Percentiles rank a stretch among this genome's conserved stretches.
phyloP scores from a whole-genome alignment of 2,329 filamentous ascomycete species.

The Camillea tinctor region DNA sequence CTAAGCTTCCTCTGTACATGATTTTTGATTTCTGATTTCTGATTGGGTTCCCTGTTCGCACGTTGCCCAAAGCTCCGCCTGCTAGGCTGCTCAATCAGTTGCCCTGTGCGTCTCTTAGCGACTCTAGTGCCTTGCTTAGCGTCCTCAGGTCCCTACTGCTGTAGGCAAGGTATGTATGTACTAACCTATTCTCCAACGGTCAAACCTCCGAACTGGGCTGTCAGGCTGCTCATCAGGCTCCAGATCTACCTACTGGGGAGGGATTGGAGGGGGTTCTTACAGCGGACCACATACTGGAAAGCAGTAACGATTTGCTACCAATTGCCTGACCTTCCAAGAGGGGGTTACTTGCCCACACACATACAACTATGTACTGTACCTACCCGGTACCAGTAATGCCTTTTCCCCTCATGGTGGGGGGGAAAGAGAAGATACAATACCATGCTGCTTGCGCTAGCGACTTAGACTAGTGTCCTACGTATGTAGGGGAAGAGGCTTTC shows the following conservation, averaged over 20 bases:
- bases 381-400: neutral
- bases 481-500: neutral
- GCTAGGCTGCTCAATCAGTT: neutral
- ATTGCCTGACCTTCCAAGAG: neutral
- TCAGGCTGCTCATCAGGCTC: neutral
- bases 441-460: neutral
- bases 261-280: neutral
- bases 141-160: neutral
- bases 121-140: neutral
- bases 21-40: neutral
- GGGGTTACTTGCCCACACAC: too few relatives aligned
- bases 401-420: neutral
- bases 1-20: neutral
- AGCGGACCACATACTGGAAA: neutral
- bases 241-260: neutral
- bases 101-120: neutral
- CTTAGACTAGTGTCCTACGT: neutral
- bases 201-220: neutral
- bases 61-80: neutral
- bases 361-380: neutral
- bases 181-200: neutral
- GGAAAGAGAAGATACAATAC: neutral
- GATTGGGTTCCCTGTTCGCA: neutral
- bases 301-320: neutral
- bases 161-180: neutral